Percentiles rank a stretch among this genome's conserved stretches.
Conservation (phyloP, 2,329 filamentous ascomycete genomes). For the Diaporthe citriasiana region DNA sequence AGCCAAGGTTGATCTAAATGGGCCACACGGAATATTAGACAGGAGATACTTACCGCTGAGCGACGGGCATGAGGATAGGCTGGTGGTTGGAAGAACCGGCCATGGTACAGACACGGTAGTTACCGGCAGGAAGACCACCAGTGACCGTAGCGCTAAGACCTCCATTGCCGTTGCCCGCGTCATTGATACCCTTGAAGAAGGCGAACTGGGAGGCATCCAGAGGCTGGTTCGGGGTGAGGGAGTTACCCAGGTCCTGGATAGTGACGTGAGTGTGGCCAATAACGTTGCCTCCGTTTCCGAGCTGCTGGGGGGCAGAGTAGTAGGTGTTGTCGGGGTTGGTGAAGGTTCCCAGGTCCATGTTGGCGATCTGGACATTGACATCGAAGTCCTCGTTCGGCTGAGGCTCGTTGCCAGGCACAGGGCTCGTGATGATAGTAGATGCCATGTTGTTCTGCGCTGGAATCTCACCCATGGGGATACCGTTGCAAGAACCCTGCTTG, state of each 20-base stretch:
- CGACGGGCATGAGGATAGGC: slow-evolving; percentile 75
- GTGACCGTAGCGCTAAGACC: slow-evolving; percentile 66
- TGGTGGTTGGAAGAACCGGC: slow-evolving; percentile 75
- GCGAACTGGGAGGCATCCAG: slow-evolving; percentile 68
- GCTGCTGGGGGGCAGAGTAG: slow-evolving; percentile 71
- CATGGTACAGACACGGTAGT: slow-evolving; percentile 77
- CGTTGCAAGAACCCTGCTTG: slow-evolving; percentile 73
- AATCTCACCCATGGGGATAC: slow-evolving; percentile 73
- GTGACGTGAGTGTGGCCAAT: slow-evolving; percentile 73
- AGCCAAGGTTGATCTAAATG: not conserved
- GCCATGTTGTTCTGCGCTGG: slow-evolving; percentile 69
- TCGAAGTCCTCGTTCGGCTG: slow-evolving; percentile 64
- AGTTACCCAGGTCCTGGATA: slow-evolving; percentile 68
- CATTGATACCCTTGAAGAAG: slow-evolving; percentile 79
- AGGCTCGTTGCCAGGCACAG: slow-evolving; percentile 65
- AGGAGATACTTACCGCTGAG: slow-evolving; percentile 60
- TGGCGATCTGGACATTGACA: slow-evolving; percentile 65
- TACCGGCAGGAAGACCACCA: slow-evolving; percentile 71
- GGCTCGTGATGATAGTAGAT: slow-evolving; percentile 67
- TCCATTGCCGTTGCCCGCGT: slow-evolving; percentile 69
- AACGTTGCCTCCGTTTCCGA: slow-evolving; percentile 63
- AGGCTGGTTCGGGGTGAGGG: slow-evolving; percentile 64
- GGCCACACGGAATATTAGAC: not conserved
- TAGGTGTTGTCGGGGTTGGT: slow-evolving; percentile 73
- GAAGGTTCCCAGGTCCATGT: slow-evolving; percentile 71